phyloP scores from a whole-genome alignment of 2,329 filamentous ascomycete genomes.

The Cladosporium sp. region DNA sequence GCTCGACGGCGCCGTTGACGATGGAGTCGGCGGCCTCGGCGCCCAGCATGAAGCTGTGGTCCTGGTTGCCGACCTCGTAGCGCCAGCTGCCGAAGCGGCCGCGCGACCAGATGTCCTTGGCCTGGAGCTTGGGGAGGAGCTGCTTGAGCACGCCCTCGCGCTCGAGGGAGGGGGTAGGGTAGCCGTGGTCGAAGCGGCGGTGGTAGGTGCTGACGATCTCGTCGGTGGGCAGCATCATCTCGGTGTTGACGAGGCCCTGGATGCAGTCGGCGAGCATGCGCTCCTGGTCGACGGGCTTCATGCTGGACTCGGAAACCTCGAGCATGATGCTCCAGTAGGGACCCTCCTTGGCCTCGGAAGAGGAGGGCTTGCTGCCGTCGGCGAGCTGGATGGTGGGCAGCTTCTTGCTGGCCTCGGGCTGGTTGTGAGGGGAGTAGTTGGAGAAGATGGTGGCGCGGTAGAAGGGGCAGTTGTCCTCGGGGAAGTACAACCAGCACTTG shows the following conservation, averaged over 20 bases:
- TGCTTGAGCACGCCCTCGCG: conserved; percentile 90
- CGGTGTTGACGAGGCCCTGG: conserved; percentile 94
- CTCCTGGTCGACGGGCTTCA: conserved; percentile 88
- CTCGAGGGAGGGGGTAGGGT: conserved; percentile 91
- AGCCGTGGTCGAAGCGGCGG: conserved; percentile 96
- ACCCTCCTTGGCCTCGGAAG: conserved; percentile 69
- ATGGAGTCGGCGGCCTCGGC: conserved; percentile 91
- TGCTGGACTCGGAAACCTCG: conserved; percentile 89
- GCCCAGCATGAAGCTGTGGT: conserved; percentile 96
- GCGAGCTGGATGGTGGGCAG: conserved; percentile 81
- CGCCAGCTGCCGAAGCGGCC: conserved; percentile 97
- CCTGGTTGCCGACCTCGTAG: conserved; percentile 96
- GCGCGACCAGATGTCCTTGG: conserved; percentile 86
- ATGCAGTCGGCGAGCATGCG: conserved; percentile 88
- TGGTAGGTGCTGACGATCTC: conserved; percentile 98
- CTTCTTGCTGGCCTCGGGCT: conserved; percentile 76
- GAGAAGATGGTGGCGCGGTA: conserved; percentile 99
- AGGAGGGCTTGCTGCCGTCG: conserved; percentile 74
- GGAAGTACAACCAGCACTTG: conserved; percentile 99
- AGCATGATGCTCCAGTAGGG: conserved; percentile 99
- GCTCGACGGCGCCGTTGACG: conserved; percentile 80
- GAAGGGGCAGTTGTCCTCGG: conserved; percentile 97
- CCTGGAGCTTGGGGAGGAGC: conserved; percentile 87
- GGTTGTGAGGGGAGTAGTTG: conserved; percentile 99
- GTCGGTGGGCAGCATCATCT: conserved; percentile 85